phyloP scores from a whole-genome alignment of 768 basidiomycete species.

The Pisolithus sp. region DNA sequence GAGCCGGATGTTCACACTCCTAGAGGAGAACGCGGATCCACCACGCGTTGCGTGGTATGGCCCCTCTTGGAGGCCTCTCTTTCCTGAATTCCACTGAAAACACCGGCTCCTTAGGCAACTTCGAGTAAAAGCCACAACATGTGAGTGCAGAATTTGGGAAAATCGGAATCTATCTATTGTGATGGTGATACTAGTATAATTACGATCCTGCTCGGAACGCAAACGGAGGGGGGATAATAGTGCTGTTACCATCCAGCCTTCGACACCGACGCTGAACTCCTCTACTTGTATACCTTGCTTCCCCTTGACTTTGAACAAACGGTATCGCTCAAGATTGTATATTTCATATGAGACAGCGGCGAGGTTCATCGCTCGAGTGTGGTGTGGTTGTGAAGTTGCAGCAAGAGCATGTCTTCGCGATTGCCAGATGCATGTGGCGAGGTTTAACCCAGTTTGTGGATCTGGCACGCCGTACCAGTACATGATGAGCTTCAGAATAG shows the following conservation, averaged over 20 bases:
- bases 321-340: slow-evolving; percentile 73
- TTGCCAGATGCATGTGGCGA: slow-evolving; percentile 96
- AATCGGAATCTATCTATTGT: too few species aligned
- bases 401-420: slow-evolving; percentile 77
- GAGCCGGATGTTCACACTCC: too few species aligned
- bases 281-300: slow-evolving; percentile 50
- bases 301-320: slow-evolving; percentile 62
- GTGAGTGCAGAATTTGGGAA: too few species aligned
- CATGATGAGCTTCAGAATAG: slow-evolving; percentile 54
- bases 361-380: slow-evolving; percentile 77
- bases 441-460: slow-evolving; percentile 69
- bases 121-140: too few species aligned
- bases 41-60: too few species aligned
- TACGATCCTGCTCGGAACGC: neutral
- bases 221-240: neutral
- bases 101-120: too few species aligned
- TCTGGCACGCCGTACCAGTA: slow-evolving; percentile 94
- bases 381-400: slow-evolving; percentile 75
- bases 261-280: slow-evolving; percentile 51
- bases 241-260: slow-evolving; percentile 62
- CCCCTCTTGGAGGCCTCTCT: too few species aligned
- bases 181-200: too few species aligned
- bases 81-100: too few species aligned
- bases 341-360: slow-evolving; percentile 72
- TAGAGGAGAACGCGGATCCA: too few species aligned